These are phyloP conservation scores for Biscutella laevigata DNA, from an alignment of 441 rosid species.

Conservation along the genomic window DNA sequence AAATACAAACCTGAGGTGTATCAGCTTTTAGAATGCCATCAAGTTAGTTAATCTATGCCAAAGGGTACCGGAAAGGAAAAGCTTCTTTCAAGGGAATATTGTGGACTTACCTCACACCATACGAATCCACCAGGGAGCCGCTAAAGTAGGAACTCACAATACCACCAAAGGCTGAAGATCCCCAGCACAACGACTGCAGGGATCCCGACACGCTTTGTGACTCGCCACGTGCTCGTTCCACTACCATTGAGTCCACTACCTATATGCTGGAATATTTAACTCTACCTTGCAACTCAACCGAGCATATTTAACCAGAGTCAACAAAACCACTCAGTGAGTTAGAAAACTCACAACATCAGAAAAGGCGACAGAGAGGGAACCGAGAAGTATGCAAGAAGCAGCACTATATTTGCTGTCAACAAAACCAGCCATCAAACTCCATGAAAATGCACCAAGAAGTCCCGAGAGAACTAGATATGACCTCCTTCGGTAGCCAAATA, in stretches of 20 bases:
- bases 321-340: too few species aligned
- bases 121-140: constrained; percentile 79
- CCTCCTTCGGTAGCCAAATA: constrained; percentile 91
- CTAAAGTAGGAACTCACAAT: constrained; percentile 93
- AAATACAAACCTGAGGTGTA: constrained; percentile 77
- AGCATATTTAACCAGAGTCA: neutral
- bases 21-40: constrained; percentile 26
- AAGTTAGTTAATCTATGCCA: constrained; percentile 20
- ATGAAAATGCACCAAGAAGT: constrained; percentile 86
- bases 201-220: constrained; percentile 90
- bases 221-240: constrained; percentile 97
- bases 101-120: constrained; percentile 73
- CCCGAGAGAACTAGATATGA: constrained; percentile 92
- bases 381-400: constrained; percentile 80
- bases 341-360: constrained; percentile 70
- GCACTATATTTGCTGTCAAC: constrained; percentile 82
- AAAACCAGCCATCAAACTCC: constrained; percentile 88
- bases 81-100: neutral
- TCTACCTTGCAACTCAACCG: neutral
- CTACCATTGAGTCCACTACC: constrained; percentile 99
- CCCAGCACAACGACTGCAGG: constrained; percentile 94
- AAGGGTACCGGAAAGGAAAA: neutral
- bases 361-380: constrained; percentile 94
- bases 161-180: constrained; percentile 97
- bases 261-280: constrained; percentile 10